phyloP scores from a whole-genome alignment of 371 early-diverging fungal species.

The Synchytrium microbalum region DNA sequence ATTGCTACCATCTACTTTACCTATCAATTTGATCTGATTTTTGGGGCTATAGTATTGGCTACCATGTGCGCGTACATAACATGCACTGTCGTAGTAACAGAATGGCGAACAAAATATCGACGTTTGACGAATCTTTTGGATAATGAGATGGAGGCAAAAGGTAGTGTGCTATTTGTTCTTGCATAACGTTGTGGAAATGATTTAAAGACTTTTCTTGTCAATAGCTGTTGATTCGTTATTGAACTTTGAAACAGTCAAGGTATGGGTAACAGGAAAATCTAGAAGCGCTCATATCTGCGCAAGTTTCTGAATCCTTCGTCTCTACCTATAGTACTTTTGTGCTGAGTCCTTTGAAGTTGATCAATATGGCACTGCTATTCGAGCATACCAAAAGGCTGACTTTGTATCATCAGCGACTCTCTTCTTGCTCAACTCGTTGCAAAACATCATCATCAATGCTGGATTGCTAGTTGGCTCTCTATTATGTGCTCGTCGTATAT shows the following conservation, averaged over 20 bases:
- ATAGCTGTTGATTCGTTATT: conserved; percentile 79
- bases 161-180: conserved; percentile 67
- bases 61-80: conserved; percentile 82
- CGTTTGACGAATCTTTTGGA: conserved; percentile 22
- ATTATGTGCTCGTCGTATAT: conserved; percentile 69
- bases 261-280: no score
- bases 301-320: neutral
- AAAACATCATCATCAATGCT: conserved; percentile 72
- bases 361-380: conserved; percentile 66
- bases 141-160: conserved; percentile 47
- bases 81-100: conserved; percentile 74
- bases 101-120: conserved; percentile 84
- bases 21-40: conserved; percentile 61
- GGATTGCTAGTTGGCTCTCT: conserved; percentile 66
- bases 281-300: conserved; percentile 46
- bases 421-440: conserved; percentile 70
- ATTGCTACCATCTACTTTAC: conserved; percentile 69
- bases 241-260: conserved; percentile 94
- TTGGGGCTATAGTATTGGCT: conserved; percentile 73
- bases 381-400: conserved; percentile 76
- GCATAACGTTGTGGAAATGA: conserved; percentile 44
- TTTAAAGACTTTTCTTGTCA: conserved; percentile 4
- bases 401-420: conserved; percentile 60
- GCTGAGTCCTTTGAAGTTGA: conserved; percentile 49
- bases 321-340: conserved; percentile 4